Conservation (phyloP, 1,284 basidiomycete genomes). For the Ustilago sp. region DNA sequence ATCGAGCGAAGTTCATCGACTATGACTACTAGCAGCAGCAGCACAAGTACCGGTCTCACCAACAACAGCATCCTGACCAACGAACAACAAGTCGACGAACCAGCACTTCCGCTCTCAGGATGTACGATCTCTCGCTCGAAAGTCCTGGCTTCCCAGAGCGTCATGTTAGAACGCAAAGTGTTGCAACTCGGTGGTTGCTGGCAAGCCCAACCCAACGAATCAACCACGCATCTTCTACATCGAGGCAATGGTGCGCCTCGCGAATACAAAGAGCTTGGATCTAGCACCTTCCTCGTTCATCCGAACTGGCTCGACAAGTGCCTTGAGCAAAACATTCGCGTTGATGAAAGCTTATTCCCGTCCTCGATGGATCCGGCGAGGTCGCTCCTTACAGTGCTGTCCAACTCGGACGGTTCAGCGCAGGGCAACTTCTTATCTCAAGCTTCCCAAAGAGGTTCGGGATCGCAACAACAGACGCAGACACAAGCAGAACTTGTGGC, state of each 20-base stretch:
- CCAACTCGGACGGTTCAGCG: slow-evolving; percentile 44
- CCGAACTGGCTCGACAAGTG: slow-evolving; percentile 53
- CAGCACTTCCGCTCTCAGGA: slow-evolving; percentile 28
- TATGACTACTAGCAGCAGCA: slow-evolving; percentile 13
- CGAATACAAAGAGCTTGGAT: slow-evolving; percentile 25
- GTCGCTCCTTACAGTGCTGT: slow-evolving; percentile 38
- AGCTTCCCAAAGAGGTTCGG: slow-evolving; percentile 22
- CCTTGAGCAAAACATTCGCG: slow-evolving; percentile 32
- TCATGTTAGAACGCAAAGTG: slow-evolving; percentile 37
- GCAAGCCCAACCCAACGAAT: slow-evolving; percentile 25
- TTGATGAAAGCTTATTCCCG: slow-evolving; percentile 49
- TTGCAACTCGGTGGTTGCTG: slow-evolving; percentile 44
- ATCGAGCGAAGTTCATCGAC: slow-evolving; percentile 11
- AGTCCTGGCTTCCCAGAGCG: slow-evolving; percentile 25
- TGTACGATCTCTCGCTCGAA: slow-evolving; percentile 39
- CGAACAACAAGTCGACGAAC: neutral
- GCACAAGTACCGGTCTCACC: slow-evolving; percentile 10
- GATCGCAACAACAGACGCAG: slow-evolving; percentile 9
- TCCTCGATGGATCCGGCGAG: slow-evolving; percentile 35
- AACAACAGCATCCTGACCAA: neutral
- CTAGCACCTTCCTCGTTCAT: slow-evolving; percentile 30
- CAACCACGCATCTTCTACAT: slow-evolving; percentile 42
- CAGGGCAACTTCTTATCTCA: slow-evolving; percentile 44
- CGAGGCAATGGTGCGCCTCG: slow-evolving; percentile 26
- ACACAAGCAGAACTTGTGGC: slow-evolving; percentile 33